A percentile compares a stretch with the other conserved stretches of the same genome.
These are phyloP conservation scores for Atkinsonella texensis DNA, from an alignment of 2,329 filamentous ascomycete species.

Conservation along the genomic window DNA sequence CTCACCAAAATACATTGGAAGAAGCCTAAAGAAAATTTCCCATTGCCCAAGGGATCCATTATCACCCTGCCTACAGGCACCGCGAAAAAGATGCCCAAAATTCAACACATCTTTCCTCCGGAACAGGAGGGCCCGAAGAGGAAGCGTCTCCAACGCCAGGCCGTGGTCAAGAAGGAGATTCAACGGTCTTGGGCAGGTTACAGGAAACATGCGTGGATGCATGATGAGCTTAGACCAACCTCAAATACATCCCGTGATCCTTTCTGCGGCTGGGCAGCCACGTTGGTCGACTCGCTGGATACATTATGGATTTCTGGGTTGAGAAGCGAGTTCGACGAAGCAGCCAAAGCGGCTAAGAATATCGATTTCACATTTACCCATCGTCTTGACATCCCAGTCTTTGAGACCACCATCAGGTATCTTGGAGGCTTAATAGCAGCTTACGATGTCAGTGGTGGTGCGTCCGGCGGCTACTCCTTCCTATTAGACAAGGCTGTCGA, in stretches of 20 bases:
- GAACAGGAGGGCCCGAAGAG: slow-evolving; percentile 50
- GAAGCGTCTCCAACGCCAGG: slow-evolving; percentile 52
- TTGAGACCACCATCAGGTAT: slow-evolving; percentile 87
- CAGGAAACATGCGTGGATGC: slow-evolving; percentile 64
- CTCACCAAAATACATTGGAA: slow-evolving; percentile 51
- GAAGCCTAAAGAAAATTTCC: slow-evolving; percentile 65
- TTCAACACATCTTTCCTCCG: slow-evolving; percentile 61
- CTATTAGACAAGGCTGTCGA: slow-evolving; percentile 69
- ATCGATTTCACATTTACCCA: slow-evolving; percentile 74
- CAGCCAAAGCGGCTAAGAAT: slow-evolving; percentile 51
- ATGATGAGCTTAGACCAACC: slow-evolving; percentile 75
- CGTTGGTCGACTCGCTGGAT: slow-evolving; percentile 70
- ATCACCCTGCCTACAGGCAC: slow-evolving; percentile 64
- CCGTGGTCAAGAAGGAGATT: slow-evolving; percentile 61
- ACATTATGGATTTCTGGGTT: slow-evolving; percentile 81
- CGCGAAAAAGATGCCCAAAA: slow-evolving; percentile 57
- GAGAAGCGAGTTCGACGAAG: slow-evolving; percentile 67
- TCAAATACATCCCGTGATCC: slow-evolving; percentile 58
- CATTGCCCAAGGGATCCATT: slow-evolving; percentile 56
- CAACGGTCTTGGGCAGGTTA: slow-evolving; percentile 74
- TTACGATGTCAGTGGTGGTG: slow-evolving; percentile 68
- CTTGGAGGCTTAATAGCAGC: slow-evolving; percentile 75
- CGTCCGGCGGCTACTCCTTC: slow-evolving; percentile 43
- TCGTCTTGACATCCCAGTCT: slow-evolving; percentile 66
- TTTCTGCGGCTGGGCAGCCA: slow-evolving; percentile 87